These are phyloP conservation scores for Candida stauntonica DNA, from an alignment of 805 yeast species.

Conservation along the genomic window DNA sequence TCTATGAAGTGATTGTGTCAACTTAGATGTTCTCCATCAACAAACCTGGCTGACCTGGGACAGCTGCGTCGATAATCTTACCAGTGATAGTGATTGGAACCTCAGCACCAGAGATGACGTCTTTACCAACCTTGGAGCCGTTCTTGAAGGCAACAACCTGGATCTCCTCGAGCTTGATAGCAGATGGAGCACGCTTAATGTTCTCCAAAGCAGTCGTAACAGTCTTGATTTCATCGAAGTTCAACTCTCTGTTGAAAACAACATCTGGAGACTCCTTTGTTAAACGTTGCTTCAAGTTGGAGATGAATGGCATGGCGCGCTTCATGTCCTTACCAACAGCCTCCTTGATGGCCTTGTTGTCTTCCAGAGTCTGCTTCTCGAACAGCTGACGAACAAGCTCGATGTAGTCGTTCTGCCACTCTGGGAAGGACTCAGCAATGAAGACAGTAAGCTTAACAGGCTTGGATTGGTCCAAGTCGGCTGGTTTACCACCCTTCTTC, in stretches of 20 bases:
- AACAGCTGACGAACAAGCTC: slow-evolving; percentile 76
- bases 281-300: slow-evolving; percentile 78
- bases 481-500: slow-evolving; percentile 74
- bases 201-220: slow-evolving; percentile 52
- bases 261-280: slow-evolving; percentile 61
- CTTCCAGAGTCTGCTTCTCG: slow-evolving; percentile 57
- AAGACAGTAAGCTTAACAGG: slow-evolving; percentile 73
- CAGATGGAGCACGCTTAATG: slow-evolving; percentile 62
- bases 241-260: slow-evolving; percentile 86
- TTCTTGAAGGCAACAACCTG: slow-evolving; percentile 59
- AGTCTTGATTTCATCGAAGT: slow-evolving; percentile 71
- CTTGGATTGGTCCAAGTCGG: slow-evolving; percentile 67
- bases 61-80: slow-evolving; percentile 75
- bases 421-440: slow-evolving; percentile 82
- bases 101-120: slow-evolving; percentile 63
- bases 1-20: too few relatives aligned
- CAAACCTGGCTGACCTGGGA: slow-evolving; percentile 93
- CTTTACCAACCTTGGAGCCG: slow-evolving; percentile 60
- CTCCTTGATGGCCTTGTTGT: slow-evolving; percentile 58
- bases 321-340: slow-evolving; percentile 86
- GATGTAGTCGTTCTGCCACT: slow-evolving; percentile 82
- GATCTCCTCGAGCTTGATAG: slow-evolving; percentile 49
- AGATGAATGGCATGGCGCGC: slow-evolving; percentile 97
- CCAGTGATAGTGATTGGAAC: slow-evolving; percentile 58
- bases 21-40: slow-evolving; percentile 53